Conservation (phyloP, 164 flowering plant species). For the Kalanchoe fedtschenkoi region DNA sequence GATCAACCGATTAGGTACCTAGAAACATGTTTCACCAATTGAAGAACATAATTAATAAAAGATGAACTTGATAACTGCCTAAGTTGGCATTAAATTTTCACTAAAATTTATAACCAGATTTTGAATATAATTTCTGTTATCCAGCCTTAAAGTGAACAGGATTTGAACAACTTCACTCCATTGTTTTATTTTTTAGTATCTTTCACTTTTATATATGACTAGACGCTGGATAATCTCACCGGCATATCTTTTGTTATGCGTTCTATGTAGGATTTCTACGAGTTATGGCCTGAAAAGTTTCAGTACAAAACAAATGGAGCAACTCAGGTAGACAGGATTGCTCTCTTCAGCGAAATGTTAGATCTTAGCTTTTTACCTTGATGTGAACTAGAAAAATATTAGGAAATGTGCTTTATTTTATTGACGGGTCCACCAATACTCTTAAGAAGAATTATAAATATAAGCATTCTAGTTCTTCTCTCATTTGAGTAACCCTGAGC, state of each 20-base stretch:
- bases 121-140: no score
- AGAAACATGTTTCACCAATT: no score
- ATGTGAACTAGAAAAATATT: not conserved
- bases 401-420: not conserved
- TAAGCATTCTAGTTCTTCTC: not conserved
- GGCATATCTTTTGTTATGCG: not conserved
- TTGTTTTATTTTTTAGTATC: not conserved
- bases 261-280: constrained; percentile 37
- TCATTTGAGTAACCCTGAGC: not conserved
- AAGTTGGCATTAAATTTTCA: no score
- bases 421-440: not conserved
- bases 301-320: constrained; percentile 51
- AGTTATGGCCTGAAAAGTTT: constrained; percentile 46
- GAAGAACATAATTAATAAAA: no score
- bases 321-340: constrained; percentile 28
- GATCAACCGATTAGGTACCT: no score
- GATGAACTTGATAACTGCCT: no score
- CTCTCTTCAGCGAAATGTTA: not conserved
- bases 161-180: no score
- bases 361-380: not conserved
- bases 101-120: no score
- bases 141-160: no score
- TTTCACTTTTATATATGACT: not conserved
- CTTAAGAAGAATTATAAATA: not conserved
- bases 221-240: not conserved